Conservation (phyloP, 306 rosid genomes). For the Citrullus mucosospermus region DNA sequence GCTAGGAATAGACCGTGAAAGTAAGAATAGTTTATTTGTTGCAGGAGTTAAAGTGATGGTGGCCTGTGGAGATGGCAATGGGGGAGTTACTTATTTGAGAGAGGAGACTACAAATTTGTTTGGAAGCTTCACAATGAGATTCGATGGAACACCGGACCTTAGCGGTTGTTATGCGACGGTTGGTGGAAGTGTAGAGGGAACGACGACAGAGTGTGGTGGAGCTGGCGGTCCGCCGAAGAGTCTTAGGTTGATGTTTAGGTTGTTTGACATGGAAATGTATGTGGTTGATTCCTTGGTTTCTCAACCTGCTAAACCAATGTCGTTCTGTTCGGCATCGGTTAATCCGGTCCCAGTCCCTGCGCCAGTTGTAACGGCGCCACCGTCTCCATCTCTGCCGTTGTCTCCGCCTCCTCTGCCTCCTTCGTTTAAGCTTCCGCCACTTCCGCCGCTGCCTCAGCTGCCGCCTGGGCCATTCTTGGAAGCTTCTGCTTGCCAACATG, state of each 20-base stretch:
- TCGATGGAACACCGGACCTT: slow-evolving; percentile 70
- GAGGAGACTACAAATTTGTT: slow-evolving; percentile 75
- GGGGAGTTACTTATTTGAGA: slow-evolving; percentile 47
- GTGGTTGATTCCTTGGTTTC: slow-evolving; percentile 58
- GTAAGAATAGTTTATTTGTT: neutral
- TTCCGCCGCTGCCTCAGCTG: slow-evolving; percentile 6
- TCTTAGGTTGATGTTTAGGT: slow-evolving; percentile 56
- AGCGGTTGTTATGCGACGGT: slow-evolving; percentile 45
- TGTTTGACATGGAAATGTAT: slow-evolving; percentile 68
- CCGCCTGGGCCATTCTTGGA: slow-evolving; percentile 25
- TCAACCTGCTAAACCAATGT: slow-evolving; percentile 72
- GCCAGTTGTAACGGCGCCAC: neutral
- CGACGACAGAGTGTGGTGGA: slow-evolving; percentile 35
- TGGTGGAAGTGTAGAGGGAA: slow-evolving; percentile 32
- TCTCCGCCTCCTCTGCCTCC: slow-evolving; percentile 28
- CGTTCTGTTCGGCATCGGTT: slow-evolving; percentile 46
- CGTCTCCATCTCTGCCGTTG: slow-evolving; percentile 22
- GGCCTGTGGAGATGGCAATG: slow-evolving; percentile 50
- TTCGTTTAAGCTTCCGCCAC: slow-evolving; percentile 20
- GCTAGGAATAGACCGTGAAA: too few relatives aligned
- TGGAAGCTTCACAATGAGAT: slow-evolving; percentile 49
- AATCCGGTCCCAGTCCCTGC: slow-evolving; percentile 29
- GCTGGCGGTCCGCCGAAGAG: slow-evolving; percentile 55
- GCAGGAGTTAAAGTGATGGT: slow-evolving; percentile 68
- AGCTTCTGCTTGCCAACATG: slow-evolving; percentile 61